phyloP scores from a whole-genome alignment of 495 filamentous ascomycete species.

The Daldinia childiae region DNA sequence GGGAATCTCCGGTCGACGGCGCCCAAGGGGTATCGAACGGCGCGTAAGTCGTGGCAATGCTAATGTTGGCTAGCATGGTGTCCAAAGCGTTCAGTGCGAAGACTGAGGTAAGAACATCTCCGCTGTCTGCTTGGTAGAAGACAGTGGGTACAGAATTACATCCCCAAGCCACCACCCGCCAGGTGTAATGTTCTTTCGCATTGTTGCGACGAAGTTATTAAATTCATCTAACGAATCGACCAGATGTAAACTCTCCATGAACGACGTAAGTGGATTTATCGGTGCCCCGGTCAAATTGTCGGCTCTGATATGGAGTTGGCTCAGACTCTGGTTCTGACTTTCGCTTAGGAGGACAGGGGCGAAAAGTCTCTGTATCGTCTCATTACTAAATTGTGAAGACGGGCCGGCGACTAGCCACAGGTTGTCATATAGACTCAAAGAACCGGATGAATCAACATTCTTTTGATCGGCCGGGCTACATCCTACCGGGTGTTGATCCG shows the following conservation, averaged over 20 bases:
- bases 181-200: constrained; percentile 73
- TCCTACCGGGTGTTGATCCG: constrained; percentile 60
- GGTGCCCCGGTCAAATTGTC: background rate
- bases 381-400: constrained; percentile 54
- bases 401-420: constrained; percentile 71
- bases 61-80: constrained; percentile 68
- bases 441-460: constrained; percentile 23
- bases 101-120: constrained; percentile 62
- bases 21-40: constrained; percentile 75
- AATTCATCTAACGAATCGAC: constrained; percentile 74
- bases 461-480: constrained; percentile 62
- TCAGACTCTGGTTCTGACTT: constrained; percentile 20
- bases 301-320: constrained; percentile 18
- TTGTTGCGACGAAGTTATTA: constrained; percentile 66
- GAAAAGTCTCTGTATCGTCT: constrained; percentile 57
- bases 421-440: constrained; percentile 48
- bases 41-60: constrained; percentile 72
- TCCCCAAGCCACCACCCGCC: constrained; percentile 80
- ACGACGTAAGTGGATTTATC: constrained; percentile 11
- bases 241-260: constrained; percentile 60
- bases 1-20: constrained; percentile 70
- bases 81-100: constrained; percentile 78
- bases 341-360: constrained; percentile 47
- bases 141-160: constrained; percentile 63
- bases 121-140: constrained; percentile 59